phyloP scores from a whole-genome alignment of 768 basidiomycete genomes.

The Leccinum ochraceum region DNA sequence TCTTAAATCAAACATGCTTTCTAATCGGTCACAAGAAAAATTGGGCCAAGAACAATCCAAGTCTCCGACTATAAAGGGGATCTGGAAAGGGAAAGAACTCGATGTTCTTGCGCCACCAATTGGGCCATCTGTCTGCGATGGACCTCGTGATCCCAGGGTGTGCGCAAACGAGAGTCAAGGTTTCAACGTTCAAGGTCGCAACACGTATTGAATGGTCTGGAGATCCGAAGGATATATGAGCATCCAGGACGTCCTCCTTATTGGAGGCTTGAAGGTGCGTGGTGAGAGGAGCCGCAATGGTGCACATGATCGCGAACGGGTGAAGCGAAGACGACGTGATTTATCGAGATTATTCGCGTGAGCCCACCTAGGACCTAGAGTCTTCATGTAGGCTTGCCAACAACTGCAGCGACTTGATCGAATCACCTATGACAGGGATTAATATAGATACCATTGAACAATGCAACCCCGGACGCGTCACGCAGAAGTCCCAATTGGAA shows the following conservation, averaged over 20 bases:
- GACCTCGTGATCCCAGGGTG: not conserved
- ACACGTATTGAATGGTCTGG: not conserved
- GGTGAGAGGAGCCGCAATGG: not conserved
- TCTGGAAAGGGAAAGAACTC: not conserved
- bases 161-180: not conserved
- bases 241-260: not conserved
- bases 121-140: not conserved
- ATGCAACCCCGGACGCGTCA: not conserved
- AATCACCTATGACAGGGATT: not conserved
- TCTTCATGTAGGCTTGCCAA: not conserved
- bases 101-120: not conserved
- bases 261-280: not conserved
- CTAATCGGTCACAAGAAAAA: not conserved
- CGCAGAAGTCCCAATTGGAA: not conserved
- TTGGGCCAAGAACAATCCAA: not conserved
- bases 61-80: not conserved
- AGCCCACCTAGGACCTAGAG: not conserved
- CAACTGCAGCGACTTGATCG: not conserved
- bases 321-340: not conserved
- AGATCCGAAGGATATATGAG: not conserved
- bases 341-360: not conserved
- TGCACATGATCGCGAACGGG: not conserved
- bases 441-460: not conserved
- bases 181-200: not conserved
- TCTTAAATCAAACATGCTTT: not conserved